These are phyloP conservation scores for Plasmodium inui DNA, from an alignment of 169 alveolate genomes.

Conservation along the genomic window DNA sequence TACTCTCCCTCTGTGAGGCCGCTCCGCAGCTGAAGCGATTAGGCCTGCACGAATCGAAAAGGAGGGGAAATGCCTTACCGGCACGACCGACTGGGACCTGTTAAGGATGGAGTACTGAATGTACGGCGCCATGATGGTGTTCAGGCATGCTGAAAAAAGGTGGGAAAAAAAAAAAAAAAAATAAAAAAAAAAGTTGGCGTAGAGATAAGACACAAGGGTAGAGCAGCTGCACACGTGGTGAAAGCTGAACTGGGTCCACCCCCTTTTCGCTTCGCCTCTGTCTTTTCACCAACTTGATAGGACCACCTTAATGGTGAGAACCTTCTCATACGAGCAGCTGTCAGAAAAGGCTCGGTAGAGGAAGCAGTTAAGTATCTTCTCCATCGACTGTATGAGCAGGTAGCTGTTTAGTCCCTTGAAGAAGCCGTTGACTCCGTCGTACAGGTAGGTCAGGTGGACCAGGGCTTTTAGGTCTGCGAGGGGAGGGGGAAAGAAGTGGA, in stretches of 20 bases:
- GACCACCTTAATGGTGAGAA: conserved; percentile 66
- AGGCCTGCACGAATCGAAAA: neutral
- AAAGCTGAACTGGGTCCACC: neutral
- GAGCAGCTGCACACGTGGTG: neutral
- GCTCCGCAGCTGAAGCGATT: neutral
- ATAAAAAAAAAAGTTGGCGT: neutral
- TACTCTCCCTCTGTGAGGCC: neutral
- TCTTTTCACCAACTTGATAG: conserved; percentile 31
- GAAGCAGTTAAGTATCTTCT: conserved; percentile 51
- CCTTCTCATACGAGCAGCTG: conserved; percentile 62
- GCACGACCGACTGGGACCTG: conserved; percentile 62
- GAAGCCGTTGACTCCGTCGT: conserved; percentile 69
- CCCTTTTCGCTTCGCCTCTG: neutral
- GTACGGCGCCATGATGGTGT: conserved; percentile 63
- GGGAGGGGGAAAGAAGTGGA: neutral
- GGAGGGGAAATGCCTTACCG: neutral
- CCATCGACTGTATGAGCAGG: conserved; percentile 41
- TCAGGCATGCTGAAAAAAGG: conserved; percentile 52
- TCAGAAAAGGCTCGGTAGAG: conserved; percentile 36
- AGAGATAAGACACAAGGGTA: neutral
- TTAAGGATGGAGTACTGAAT: conserved; percentile 45
- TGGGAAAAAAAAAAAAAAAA: conserved; percentile 19
- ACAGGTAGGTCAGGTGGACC: conserved; percentile 40
- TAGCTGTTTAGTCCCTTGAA: conserved; percentile 45
- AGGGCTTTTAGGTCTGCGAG: conserved; percentile 25